Evolutionary conservation across 2,329 filamentous ascomycete species (phyloP), one percentile per base, ranked within the genome.

Genomic region (Alternaria burnsii): DNA sequence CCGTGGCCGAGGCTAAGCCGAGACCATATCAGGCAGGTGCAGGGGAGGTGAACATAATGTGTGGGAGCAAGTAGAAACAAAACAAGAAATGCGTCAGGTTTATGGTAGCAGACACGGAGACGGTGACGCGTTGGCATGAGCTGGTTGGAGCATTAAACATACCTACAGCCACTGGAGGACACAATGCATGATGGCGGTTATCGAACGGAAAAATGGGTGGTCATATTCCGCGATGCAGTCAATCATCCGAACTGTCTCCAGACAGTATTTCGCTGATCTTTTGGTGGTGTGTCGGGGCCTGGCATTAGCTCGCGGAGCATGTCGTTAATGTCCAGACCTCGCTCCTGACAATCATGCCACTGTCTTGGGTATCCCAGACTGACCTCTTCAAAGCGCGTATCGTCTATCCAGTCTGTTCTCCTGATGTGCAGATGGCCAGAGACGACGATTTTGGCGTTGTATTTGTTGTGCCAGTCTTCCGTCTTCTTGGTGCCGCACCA

Each of bases 401-500:
- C 72, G 62, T 82, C 80, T 42, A 76, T 79, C 79, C 80, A 83
- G 63, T 83, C 82, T 4, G 82, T 83, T 14, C 82, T 68, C 36
- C 81, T 67, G 12, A 83, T 77, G 52, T 83, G 82, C 20, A 83
- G 62, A 64, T 83, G 82, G 4, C 82, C 82, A 24, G 78, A 82
- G 14, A 83, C 79, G 5, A 83, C 78, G 1, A 83, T 79, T 60
- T 81, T 82, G 3, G 81, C 81, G 38, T 82, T 81, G 71, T 78
- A 83, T 36, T 71, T 73, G 36, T 68, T 77, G 63, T 83, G 82
- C 81, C 81, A 83, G 62, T 82, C 76, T 36, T 81, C 74, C 3
- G 82, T 83, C 66, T 79, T 76, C 65, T 78, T 82, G 0, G 81
- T 82, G 20, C 82, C 82, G 59, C 82, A 83, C 82, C 82, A 83